phyloP scores from a whole-genome alignment of 805 yeast genomes.

The Tanozyma kutaoensis region DNA sequence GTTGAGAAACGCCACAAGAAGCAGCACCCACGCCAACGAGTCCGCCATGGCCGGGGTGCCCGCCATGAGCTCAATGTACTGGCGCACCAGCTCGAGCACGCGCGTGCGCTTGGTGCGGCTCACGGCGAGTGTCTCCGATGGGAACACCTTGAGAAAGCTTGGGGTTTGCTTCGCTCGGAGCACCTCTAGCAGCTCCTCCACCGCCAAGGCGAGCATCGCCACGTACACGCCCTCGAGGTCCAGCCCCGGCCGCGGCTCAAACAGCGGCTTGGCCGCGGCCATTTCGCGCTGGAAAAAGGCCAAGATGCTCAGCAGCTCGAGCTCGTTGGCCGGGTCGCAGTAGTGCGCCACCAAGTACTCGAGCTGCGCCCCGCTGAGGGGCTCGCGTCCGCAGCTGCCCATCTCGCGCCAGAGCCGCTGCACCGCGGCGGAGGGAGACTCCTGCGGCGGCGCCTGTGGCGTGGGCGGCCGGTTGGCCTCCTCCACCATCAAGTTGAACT shows the following conservation, averaged over 20 bases:
- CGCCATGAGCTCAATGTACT: conserved; percentile 5
- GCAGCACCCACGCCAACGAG: conserved; percentile 4
- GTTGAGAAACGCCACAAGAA: conserved; percentile 10
- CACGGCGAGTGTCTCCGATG: conserved; percentile 8
- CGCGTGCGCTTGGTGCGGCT: conserved; percentile 6
- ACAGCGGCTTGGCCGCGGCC: conserved; percentile 8
- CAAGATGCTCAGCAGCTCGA: conserved; percentile 2
- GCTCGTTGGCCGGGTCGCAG: conserved; percentile 9
- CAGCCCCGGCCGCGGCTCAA: conserved; percentile 6
- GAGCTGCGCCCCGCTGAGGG: conserved; percentile 10
- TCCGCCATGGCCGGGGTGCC: conserved; percentile 1
- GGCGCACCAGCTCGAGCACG: conserved; percentile 5
- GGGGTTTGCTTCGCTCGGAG: conserved; percentile 4
- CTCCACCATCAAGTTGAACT: conserved; percentile 21
- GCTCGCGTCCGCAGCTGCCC: conserved; percentile 6
- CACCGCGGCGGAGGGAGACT: conserved; percentile 3
- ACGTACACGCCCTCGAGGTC: conserved; percentile 14
- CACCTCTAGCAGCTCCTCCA: conserved; percentile 16
- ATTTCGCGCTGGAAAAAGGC: conserved; percentile 3
- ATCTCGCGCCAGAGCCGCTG: conserved; percentile 16
- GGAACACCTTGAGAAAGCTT: conserved; percentile 11
- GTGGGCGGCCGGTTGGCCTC: conserved; percentile 4
- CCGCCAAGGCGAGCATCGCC: conserved; percentile 15
- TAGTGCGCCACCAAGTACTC: conserved; percentile 17
- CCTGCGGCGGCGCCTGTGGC: conserved; percentile 3